Conservation (phyloP, 129 eudicot genomes). For the Heracleum sosnowskyi region DNA sequence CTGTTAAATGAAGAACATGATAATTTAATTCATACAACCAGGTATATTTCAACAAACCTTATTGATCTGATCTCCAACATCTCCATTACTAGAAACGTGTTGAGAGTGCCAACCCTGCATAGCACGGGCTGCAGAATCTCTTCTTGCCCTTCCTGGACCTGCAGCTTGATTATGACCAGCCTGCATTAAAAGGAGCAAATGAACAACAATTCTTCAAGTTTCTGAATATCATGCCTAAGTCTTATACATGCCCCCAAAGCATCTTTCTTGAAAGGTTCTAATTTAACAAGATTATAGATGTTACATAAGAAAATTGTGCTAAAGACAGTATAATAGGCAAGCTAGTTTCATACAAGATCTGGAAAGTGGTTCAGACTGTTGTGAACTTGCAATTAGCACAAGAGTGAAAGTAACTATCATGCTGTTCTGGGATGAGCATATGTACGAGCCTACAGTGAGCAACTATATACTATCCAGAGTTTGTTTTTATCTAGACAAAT, state of each 20-base stretch:
- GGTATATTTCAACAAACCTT: conserved; percentile 40
- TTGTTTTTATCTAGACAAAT: no score
- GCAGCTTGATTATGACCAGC: conserved; percentile 50
- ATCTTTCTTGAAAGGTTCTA: not conserved
- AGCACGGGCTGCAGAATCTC: conserved; percentile 98
- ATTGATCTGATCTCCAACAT: conserved; percentile 83
- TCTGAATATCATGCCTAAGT: not conserved
- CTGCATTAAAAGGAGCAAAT: conserved; percentile 19
- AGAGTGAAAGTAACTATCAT: not conserved
- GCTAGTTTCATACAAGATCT: not conserved
- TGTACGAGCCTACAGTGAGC: not conserved
- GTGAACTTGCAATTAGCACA: not conserved
- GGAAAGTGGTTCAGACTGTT: not conserved
- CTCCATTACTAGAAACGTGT: conserved; percentile 82
- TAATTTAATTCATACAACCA: not conserved
- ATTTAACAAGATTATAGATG: not conserved
- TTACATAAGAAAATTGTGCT: not conserved
- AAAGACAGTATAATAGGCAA: not conserved
- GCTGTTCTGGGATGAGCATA: not conserved
- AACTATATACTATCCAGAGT: not conserved
- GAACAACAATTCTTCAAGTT: not conserved
- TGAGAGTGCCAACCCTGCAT: conserved; percentile 99
- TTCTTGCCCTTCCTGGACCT: conserved; percentile 88
- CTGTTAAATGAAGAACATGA: not conserved
- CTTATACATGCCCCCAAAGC: not conserved